Conservation (phyloP, 768 basidiomycete species). For the Lentinula edodes region DNA sequence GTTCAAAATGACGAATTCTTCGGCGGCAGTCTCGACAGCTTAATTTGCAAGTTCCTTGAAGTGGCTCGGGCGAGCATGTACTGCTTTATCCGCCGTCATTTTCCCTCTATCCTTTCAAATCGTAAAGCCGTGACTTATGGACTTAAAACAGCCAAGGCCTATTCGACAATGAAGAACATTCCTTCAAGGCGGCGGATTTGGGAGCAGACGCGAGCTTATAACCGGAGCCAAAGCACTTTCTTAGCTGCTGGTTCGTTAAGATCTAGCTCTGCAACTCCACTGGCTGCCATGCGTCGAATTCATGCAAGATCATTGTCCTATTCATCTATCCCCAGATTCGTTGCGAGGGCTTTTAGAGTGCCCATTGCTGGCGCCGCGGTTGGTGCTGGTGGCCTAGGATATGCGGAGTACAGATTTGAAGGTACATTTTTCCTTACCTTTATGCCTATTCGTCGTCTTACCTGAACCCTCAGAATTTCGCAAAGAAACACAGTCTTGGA, state of each 20-base stretch:
- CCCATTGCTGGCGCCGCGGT: conserved; percentile 86
- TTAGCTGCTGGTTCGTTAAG: conserved; percentile 50
- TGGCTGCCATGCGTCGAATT: conserved; percentile 51
- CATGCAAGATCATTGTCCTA: conserved; percentile 80
- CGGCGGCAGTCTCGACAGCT: too few species aligned
- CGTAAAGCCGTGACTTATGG: conserved; percentile 6
- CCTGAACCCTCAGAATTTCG: conserved; percentile 53
- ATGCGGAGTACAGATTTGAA: conserved; percentile 96
- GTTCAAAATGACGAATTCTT: too few species aligned
- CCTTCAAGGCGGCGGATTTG: not conserved
- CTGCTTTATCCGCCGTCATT: not conserved
- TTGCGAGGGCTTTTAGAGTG: conserved; percentile 81
- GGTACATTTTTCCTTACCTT: conserved; percentile 36
- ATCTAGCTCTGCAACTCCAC: conserved; percentile 38
- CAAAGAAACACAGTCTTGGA: conserved; percentile 63
- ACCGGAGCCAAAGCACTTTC: conserved; percentile 55
- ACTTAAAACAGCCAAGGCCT: not conserved
- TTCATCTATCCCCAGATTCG: conserved; percentile 81
- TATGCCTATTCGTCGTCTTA: not conserved
- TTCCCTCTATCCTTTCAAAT: not conserved
- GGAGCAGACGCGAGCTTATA: conserved; percentile 34
- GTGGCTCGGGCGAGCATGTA: not conserved
- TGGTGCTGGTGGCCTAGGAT: conserved; percentile 87
- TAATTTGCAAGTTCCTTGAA: too few species aligned
- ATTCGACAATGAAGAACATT: not conserved